A percentile compares a stretch with the other conserved stretches of the same genome.
phyloP scores from a whole-genome alignment of 208 protist genomes.

The Acanthamoeba royreba region DNA sequence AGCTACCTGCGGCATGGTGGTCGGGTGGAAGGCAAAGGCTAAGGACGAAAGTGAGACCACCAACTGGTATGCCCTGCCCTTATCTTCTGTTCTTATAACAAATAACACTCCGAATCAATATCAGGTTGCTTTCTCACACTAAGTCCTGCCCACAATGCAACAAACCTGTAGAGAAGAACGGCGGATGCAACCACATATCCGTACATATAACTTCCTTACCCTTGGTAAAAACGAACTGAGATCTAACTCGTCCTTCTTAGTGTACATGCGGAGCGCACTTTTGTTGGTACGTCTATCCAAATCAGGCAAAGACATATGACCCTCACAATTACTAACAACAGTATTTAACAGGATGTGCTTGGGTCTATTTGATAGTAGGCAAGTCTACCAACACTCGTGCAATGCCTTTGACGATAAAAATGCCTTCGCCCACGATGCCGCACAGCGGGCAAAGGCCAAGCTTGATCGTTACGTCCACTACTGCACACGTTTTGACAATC shows the following conservation, averaged over 20 bases:
- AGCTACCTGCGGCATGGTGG: not conserved
- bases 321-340: too few species aligned
- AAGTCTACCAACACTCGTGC: slow-evolving; percentile 31
- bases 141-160: slow-evolving; percentile 62
- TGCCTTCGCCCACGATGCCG: not conserved
- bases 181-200: slow-evolving; percentile 70
- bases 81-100: not conserved
- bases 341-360: slow-evolving; percentile 15
- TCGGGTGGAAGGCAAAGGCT: slow-evolving; percentile 3
- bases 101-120: too few species aligned
- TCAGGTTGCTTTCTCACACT: slow-evolving; percentile 25
- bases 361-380: not conserved
- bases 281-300: not conserved
- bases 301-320: not conserved
- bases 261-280: not conserved
- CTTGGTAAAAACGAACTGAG: not conserved
- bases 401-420: not conserved
- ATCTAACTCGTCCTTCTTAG: not conserved
- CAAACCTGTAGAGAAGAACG: slow-evolving; percentile 68
- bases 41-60: slow-evolving; percentile 1
- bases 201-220: not conserved
- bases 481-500: not conserved
- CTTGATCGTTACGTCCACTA: slow-evolving; percentile 20
- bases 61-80: not conserved
- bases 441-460: not conserved